Conservation (phyloP, 2,329 filamentous ascomycete species). For the Dactylellina haptotyla region DNA sequence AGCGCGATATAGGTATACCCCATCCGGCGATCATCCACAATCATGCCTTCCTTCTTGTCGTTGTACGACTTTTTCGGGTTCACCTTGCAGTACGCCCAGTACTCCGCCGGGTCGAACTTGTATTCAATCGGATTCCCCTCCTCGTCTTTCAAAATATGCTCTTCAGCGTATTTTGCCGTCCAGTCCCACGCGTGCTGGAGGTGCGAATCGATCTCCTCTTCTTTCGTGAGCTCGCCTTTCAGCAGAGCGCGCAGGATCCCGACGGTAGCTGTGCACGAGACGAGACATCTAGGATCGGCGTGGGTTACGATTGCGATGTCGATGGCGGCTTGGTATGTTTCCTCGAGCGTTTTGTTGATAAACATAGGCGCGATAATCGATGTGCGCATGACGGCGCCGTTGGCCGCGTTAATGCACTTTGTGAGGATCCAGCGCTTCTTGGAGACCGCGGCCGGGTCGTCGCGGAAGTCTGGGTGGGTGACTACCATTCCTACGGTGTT, state of each 20-base stretch:
- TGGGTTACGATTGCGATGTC: slow-evolving; percentile 65
- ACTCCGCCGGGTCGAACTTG: slow-evolving; percentile 62
- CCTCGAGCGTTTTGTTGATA: slow-evolving; percentile 61
- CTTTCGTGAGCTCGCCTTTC: slow-evolving; percentile 63
- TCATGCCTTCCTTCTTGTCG: slow-evolving; percentile 61
- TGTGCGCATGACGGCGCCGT: slow-evolving; percentile 68
- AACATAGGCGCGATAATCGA: slow-evolving; percentile 67
- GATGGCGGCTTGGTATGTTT: slow-evolving; percentile 64
- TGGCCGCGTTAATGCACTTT: slow-evolving; percentile 63
- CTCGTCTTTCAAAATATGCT: slow-evolving; percentile 61
- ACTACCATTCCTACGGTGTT: slow-evolving; percentile 65
- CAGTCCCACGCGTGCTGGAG: slow-evolving; percentile 63
- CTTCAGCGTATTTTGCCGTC: slow-evolving; percentile 61
- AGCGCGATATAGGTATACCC: slow-evolving; percentile 69
- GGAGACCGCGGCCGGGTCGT: slow-evolving; percentile 62
- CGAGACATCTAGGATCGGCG: slow-evolving; percentile 66
- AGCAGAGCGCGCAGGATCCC: slow-evolving; percentile 65
- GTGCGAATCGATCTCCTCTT: slow-evolving; percentile 62
- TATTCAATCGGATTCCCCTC: slow-evolving; percentile 52
- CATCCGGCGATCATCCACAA: slow-evolving; percentile 65
- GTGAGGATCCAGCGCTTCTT: slow-evolving; percentile 63
- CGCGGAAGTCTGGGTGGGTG: slow-evolving; percentile 61
- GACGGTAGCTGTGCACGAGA: slow-evolving; percentile 65
- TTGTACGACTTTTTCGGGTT: slow-evolving; percentile 57
- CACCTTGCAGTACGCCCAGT: slow-evolving; percentile 61